Percentiles rank a stretch among this genome's conserved stretches.
These are phyloP conservation scores for Pyracantha coccinea DNA, from an alignment of 331 rosid species.

Conservation along the genomic window DNA sequence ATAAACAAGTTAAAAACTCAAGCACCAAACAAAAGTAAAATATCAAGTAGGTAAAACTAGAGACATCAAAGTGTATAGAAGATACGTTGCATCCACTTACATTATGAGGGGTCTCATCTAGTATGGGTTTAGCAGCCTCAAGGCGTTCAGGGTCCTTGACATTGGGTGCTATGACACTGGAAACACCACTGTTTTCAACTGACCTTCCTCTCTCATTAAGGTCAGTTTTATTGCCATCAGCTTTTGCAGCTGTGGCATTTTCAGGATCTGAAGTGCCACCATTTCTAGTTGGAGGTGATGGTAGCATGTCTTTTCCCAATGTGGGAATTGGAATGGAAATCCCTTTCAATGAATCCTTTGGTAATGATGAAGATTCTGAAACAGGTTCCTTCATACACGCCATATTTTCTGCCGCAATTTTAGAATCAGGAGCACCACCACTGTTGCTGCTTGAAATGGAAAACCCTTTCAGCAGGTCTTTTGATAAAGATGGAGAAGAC, in stretches of 20 bases:
- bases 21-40: not conserved
- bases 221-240: slow-evolving; percentile 8
- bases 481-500: not conserved
- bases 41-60: slow-evolving; percentile 17
- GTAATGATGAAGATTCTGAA: slow-evolving; percentile 10
- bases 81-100: slow-evolving; percentile 21
- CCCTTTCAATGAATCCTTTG: slow-evolving; percentile 8
- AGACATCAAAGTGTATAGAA: not conserved
- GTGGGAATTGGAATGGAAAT: slow-evolving; percentile 16
- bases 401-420: not conserved
- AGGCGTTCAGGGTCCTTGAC: slow-evolving; percentile 21
- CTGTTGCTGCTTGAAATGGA: not conserved
- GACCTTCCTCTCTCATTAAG: slow-evolving; percentile 20
- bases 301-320: slow-evolving; percentile 13
- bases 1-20: not conserved
- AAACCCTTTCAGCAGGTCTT: too few species aligned
- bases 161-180: slow-evolving; percentile 10
- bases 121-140: slow-evolving; percentile 8
- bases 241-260: slow-evolving; percentile 11
- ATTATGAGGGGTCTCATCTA: slow-evolving; percentile 24
- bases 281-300: slow-evolving; percentile 7
- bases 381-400: slow-evolving; percentile 18
- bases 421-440: not conserved
- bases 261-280: slow-evolving; percentile 12
- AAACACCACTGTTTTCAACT: slow-evolving; percentile 14